Evolutionary conservation across 1,139 yeast species (phyloP).

Genomic region (Geotrichum macrosporum): DNA sequence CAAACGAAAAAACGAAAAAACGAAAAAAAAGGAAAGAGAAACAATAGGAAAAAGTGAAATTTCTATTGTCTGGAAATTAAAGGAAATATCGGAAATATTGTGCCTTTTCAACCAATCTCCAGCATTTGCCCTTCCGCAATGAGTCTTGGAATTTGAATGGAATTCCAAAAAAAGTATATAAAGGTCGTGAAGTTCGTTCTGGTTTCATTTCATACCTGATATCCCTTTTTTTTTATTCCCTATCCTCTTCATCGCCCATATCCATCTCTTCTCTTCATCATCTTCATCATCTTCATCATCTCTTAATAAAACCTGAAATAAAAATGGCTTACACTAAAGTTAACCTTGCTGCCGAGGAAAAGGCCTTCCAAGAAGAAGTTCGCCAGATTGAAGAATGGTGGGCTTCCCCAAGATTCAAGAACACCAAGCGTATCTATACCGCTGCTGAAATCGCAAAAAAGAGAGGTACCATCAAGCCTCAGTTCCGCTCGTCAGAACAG

Average conservation of each 20-base stretch:
- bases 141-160: no score
- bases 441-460: conserved; percentile 87
- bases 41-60: no score
- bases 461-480: conserved; percentile 69
- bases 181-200: conserved; percentile 16
- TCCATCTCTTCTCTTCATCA: neutral
- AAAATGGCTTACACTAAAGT: conserved; percentile 21
- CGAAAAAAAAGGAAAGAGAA: no score
- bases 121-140: no score
- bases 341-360: conserved; percentile 50
- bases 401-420: conserved; percentile 85
- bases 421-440: conserved; percentile 82
- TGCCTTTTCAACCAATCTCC: neutral
- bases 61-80: no score
- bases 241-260: no score
- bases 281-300: neutral
- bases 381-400: conserved; percentile 81
- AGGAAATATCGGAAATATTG: conserved; percentile 15
- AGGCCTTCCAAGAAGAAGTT: conserved; percentile 63
- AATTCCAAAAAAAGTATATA: conserved; percentile 17
- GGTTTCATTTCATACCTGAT: conserved; percentile 1
- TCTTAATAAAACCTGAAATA: neutral
- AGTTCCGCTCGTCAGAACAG: conserved; percentile 74
- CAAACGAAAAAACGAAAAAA: no score
- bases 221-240: neutral